Conservation (phyloP, 768 basidiomycete species). For the Stropharia rugosoannulata region DNA sequence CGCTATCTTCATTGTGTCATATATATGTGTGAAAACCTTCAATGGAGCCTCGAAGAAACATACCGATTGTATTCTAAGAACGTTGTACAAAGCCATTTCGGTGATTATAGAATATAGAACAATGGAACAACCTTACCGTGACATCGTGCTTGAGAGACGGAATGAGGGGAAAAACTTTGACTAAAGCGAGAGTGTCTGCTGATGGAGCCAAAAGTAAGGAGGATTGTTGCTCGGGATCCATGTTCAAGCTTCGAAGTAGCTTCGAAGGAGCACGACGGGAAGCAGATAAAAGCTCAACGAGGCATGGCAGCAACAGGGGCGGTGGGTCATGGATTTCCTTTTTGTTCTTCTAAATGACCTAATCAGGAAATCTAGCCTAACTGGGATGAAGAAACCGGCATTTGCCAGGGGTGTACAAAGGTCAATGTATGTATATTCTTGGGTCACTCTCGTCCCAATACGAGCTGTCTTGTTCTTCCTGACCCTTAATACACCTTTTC, state of each 20-base stretch:
- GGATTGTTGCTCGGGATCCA: conserved; percentile 46
- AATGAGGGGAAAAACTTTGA: conserved; percentile 83
- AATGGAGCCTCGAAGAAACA: conserved; percentile 13
- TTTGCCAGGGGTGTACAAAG: conserved; percentile 19
- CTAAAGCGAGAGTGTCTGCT: conserved; percentile 53
- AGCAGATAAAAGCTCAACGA: neutral
- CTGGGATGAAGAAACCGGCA: conserved; percentile 22
- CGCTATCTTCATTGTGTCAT: conserved; percentile 49
- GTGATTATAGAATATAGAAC: neutral
- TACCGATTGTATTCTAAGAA: conserved; percentile 44
- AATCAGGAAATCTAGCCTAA: conserved; percentile 14
- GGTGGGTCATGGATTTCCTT: neutral
- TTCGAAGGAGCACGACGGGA: neutral
- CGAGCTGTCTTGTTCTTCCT: conserved; percentile 36
- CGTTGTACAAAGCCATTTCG: neutral
- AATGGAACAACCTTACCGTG: conserved; percentile 43
- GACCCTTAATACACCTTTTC: conserved; percentile 33
- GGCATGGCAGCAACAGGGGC: neutral
- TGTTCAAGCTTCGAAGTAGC: conserved; percentile 10
- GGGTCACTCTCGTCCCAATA: conserved; percentile 21
- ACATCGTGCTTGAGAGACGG: conserved; percentile 70
- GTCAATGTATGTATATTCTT: conserved; percentile 6
- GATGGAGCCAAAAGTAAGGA: conserved; percentile 49
- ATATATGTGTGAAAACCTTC: conserved; percentile 5
- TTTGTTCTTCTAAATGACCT: neutral